phyloP scores from a whole-genome alignment of 2,329 filamentous ascomycete genomes.

The Karstenula rhodostoma region DNA sequence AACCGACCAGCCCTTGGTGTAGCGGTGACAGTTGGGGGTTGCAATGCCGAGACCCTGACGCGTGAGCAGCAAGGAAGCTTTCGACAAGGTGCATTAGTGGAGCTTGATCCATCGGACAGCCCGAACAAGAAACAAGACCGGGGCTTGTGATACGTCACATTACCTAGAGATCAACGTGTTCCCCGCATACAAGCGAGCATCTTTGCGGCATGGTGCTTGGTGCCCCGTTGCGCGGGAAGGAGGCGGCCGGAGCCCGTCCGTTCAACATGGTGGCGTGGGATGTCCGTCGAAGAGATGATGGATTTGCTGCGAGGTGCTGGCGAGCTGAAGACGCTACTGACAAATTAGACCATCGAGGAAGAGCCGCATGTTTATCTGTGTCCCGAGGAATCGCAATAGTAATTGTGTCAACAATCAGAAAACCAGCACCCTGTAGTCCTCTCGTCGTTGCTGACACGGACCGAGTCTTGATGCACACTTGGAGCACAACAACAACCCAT shows the following conservation, averaged over 20 bases:
- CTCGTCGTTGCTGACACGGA: not conserved
- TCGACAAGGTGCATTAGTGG: constrained; percentile 15
- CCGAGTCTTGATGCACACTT: not conserved
- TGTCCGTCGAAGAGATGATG: not conserved
- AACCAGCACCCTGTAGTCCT: no score
- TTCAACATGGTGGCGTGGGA: not conserved
- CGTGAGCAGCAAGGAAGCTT: constrained; percentile 25
- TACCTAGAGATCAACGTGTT: not conserved
- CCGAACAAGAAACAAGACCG: constrained; percentile 2
- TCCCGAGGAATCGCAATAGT: not conserved
- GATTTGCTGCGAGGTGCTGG: not conserved
- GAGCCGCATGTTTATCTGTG: not conserved
- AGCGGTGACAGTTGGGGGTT: constrained; percentile 16
- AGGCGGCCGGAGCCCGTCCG: not conserved
- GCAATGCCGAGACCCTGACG: constrained; percentile 26
- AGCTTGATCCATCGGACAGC: constrained; percentile 18
- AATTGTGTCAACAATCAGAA: no score
- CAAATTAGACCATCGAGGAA: not conserved
- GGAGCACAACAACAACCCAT: no score
- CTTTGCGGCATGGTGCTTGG: not conserved
- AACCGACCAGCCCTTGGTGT: not conserved
- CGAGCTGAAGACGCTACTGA: not conserved
- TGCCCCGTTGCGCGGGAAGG: not conserved
- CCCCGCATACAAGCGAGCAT: constrained; percentile 1
- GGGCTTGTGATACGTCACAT: constrained; percentile 10